A percentile compares a stretch with the other conserved stretches of the same genome.
Conservation (phyloP, 345 rosid species). For the Ricinus communis region DNA sequence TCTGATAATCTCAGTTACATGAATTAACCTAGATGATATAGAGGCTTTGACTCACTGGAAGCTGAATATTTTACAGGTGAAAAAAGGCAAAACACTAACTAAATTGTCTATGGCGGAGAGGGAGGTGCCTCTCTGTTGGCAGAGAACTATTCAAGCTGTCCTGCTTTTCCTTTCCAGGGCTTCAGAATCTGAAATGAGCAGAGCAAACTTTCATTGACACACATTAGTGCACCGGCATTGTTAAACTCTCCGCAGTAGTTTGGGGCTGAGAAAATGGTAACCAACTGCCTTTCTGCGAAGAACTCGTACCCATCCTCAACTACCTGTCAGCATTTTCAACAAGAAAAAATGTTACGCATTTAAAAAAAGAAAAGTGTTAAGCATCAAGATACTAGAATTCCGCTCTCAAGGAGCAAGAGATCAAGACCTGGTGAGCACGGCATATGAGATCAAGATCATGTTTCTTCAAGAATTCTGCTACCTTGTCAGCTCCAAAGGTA, state of each 20-base stretch:
- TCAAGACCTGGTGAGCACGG: slow-evolving; percentile 28
- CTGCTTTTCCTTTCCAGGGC: slow-evolving; percentile 16
- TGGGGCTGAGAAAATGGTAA: slow-evolving; percentile 24
- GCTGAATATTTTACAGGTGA: background rate
- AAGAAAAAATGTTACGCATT: background rate
- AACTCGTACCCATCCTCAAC: slow-evolving; percentile 28
- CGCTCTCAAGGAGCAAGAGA: background rate
- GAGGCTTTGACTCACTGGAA: background rate
- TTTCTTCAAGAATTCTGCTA: slow-evolving; percentile 20
- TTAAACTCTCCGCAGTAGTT: slow-evolving; percentile 29
- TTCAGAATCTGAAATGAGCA: slow-evolving; percentile 30
- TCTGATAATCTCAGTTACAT: background rate
- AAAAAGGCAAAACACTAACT: background rate
- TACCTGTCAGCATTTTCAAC: slow-evolving; percentile 6
- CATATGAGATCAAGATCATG: slow-evolving; percentile 27
- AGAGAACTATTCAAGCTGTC: slow-evolving; percentile 1
- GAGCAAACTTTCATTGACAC: slow-evolving; percentile 24
- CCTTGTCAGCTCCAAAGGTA: slow-evolving; percentile 24
- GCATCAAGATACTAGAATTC: background rate
- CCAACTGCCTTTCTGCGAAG: slow-evolving; percentile 29
- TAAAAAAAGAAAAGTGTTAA: no score
- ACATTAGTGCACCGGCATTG: slow-evolving; percentile 30
- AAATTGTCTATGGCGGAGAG: background rate
- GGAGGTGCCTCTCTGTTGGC: background rate
- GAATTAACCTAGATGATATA: background rate